These are phyloP conservation scores for Skeletonema costatum DNA, from an alignment of 108 stramenopile species.

Conservation along the genomic window DNA sequence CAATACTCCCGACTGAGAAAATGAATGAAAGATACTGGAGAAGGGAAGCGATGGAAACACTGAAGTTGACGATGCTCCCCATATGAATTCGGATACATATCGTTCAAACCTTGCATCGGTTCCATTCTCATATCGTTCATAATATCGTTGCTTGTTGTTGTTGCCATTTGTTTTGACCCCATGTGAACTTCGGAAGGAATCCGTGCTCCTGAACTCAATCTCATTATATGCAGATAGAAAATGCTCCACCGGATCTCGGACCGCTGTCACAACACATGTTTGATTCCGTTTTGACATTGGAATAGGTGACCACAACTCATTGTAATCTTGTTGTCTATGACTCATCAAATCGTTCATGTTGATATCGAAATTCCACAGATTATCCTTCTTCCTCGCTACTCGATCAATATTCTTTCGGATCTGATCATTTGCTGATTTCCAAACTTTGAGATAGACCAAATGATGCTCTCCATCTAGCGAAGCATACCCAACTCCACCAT, in stretches of 20 bases:
- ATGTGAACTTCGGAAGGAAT: neutral
- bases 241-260: constrained; percentile 9
- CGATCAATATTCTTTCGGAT: neutral
- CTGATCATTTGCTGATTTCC: constrained; percentile 13
- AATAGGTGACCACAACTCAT: constrained; percentile 1
- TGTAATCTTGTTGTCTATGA: neutral
- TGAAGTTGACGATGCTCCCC: neutral
- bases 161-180: neutral
- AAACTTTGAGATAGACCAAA: constrained; percentile 9
- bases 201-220: neutral
- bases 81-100: constrained; percentile 8
- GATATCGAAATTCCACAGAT: neutral
- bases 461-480: constrained; percentile 5
- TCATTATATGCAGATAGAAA: constrained; percentile 19
- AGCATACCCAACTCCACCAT: neutral
- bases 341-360: too few relatives aligned
- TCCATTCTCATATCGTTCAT: constrained; percentile 2
- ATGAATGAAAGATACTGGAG: constrained; percentile 5
- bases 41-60: neutral
- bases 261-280: constrained; percentile 15
- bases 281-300: neutral
- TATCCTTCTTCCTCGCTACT: neutral
- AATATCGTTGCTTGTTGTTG: neutral
- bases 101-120: constrained; percentile 10
- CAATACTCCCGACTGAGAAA: neutral